These are phyloP conservation scores for Thymus quinquecostatus DNA, from an alignment of 257 asterid species.

Conservation along the genomic window DNA sequence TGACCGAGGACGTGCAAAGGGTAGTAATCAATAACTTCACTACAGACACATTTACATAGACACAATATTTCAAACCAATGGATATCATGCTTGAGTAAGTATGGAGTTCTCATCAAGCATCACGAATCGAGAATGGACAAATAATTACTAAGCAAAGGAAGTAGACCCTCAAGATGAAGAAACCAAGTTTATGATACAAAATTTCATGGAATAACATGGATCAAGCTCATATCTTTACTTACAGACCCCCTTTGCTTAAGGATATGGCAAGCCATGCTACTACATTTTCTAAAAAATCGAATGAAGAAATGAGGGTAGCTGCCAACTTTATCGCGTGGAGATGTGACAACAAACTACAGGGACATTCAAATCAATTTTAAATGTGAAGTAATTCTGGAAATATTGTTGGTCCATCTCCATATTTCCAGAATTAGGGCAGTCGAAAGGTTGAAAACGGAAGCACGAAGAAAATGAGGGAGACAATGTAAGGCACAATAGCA, in stretches of 20 bases:
- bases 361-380: background rate
- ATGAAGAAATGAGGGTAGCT: background rate
- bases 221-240: background rate
- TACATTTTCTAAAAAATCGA: background rate
- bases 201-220: background rate
- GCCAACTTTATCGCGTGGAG: constrained; percentile 7
- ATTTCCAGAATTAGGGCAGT: constrained; percentile 17
- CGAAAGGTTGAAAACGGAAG: background rate
- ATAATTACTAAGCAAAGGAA: background rate
- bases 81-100: background rate
- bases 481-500: constrained; percentile 14
- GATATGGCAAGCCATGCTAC: background rate
- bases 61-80: background rate
- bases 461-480: background rate
- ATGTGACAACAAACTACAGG: constrained; percentile 18
- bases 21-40: constrained; percentile 10
- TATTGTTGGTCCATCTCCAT: background rate
- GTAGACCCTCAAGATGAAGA: constrained; percentile 11
- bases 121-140: background rate
- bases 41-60: constrained; percentile 1
- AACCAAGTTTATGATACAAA: background rate
- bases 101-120: background rate
- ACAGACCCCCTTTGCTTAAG: background rate
- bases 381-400: background rate
- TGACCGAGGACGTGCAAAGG: background rate